A percentile compares a stretch with the other conserved stretches of the same genome.
These are phyloP conservation scores for Mortierella alpina DNA, from an alignment of 192 early-diverging fungal species.

Conservation along the genomic window DNA sequence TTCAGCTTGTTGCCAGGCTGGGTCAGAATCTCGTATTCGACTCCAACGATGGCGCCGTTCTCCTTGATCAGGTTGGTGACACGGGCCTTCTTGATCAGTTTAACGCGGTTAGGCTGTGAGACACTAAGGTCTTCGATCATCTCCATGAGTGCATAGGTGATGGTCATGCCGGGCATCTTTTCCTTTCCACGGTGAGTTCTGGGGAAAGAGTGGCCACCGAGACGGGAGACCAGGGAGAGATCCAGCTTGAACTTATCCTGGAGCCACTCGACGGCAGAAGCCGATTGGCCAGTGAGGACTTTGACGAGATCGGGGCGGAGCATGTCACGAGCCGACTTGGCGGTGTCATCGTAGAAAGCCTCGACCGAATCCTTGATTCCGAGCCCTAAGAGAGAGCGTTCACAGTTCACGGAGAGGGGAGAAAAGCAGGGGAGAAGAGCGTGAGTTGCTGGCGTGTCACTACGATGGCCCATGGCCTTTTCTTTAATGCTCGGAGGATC, in stretches of 20 bases:
- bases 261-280: slow-evolving; percentile 93
- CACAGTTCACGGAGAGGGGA: not conserved
- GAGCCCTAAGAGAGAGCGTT: slow-evolving; percentile 23
- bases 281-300: slow-evolving; percentile 88
- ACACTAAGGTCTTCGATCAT: slow-evolving; percentile 77
- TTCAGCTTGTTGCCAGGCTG: slow-evolving; percentile 67
- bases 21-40: slow-evolving; percentile 73
- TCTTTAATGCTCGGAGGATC: not conserved
- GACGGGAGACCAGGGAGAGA: slow-evolving; percentile 86
- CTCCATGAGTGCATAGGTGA: slow-evolving; percentile 91
- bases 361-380: slow-evolving; percentile 85
- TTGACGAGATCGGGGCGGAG: slow-evolving; percentile 83
- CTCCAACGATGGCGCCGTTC: slow-evolving; percentile 79
- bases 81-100: slow-evolving; percentile 85
- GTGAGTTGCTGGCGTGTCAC: not conserved
- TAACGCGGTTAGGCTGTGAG: slow-evolving; percentile 74
- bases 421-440: slow-evolving; percentile 1
- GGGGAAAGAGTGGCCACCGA: slow-evolving; percentile 93
- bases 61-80: slow-evolving; percentile 78
- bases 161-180: slow-evolving; percentile 92
- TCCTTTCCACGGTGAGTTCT: slow-evolving; percentile 94
- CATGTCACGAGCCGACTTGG: slow-evolving; percentile 85
- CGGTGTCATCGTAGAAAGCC: slow-evolving; percentile 89
- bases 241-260: slow-evolving; percentile 90
- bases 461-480: not conserved